Evolutionary conservation across 176 grass and related monocot genomes (phyloP), one percentile per base, ranked within the genome.

Genomic region (Echinochloa phyllopogon): DNA sequence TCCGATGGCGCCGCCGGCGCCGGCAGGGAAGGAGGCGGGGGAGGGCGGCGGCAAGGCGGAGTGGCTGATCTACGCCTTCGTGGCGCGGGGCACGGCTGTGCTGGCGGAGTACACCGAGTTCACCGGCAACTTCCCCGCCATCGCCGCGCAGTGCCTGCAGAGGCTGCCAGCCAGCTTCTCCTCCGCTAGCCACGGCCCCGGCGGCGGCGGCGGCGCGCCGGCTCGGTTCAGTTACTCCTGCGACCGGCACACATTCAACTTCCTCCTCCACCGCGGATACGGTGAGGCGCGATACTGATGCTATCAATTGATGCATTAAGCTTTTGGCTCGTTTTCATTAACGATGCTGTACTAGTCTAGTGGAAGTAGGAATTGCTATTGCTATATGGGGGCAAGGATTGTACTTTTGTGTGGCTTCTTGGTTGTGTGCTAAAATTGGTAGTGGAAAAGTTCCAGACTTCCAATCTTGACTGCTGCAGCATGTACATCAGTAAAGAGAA

Each of bases 11-110:
- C 51, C 78, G 72, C 77, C 62, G 64, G 55, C 50, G 69, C 23
- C 62, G 15, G 47, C 77, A 38, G 17, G 62, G 10, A 77, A 73
- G 50, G 89, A 77, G 0, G 80, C 65, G 53, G 60, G 85, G 65
- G 89, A 81, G 0, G 84, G 80, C 75, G 71, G 85, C 78, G 38
- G 77, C 59, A 89, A 74, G 84, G 87, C 67, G 56, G 87, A 94
- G 43, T 93, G 95, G 90, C 85, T 95, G 64, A 98, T 98, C 84
- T 98, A 98, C 72, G 89, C 92, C 23, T 98, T 98, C 92, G 95
- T 95, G 47, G 91, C 95, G 70, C 89, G 95, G 78, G 95, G 95
- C 55, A 98, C 89, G 23, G 87, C 94, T 23, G 95, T 98, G 64
- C 79, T 98, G 56, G 86, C 92, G 25, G 95, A 98, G 87, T 94